A percentile compares a stretch with the other conserved stretches of the same genome.
These are phyloP conservation scores for Paramyrothecium roridum DNA, from an alignment of 2,329 filamentous ascomycete genomes.

Conservation along the genomic window DNA sequence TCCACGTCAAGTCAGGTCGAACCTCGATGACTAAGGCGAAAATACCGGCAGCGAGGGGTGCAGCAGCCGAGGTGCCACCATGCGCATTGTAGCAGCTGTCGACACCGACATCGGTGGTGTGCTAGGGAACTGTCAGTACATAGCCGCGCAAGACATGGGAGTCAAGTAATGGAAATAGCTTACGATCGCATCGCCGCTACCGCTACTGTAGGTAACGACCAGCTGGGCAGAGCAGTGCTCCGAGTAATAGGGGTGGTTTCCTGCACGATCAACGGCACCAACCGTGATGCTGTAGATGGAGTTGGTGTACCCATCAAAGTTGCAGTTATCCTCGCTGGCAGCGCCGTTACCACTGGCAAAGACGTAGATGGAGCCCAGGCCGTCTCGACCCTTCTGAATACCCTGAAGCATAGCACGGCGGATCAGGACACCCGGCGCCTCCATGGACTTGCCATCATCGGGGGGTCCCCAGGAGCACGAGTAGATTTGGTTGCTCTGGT, in stretches of 20 bases:
- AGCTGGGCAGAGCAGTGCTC: conserved; percentile 94
- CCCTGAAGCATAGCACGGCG: conserved; percentile 88
- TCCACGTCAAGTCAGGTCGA: conserved; percentile 85
- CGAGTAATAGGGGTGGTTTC: conserved; percentile 91
- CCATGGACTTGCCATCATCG: conserved; percentile 92
- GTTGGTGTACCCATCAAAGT: conserved; percentile 99
- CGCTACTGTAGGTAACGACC: conserved; percentile 95
- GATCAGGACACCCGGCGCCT: conserved; percentile 85
- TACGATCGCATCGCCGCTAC: conserved; percentile 78
- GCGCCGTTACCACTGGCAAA: conserved; percentile 95
- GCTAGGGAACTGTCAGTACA: conserved; percentile 35
- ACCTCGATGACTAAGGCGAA: conserved; percentile 84
- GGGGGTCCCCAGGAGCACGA: conserved; percentile 98
- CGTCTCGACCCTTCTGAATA: conserved; percentile 79
- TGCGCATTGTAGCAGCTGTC: conserved; percentile 79
- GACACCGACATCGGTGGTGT: conserved; percentile 90
- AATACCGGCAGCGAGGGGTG: conserved; percentile 87
- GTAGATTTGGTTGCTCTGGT: conserved; percentile 91
- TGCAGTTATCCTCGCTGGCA: conserved; percentile 86
- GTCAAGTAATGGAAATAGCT: conserved; percentile 17
- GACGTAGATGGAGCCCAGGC: conserved; percentile 88
- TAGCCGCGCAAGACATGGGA: background rate
- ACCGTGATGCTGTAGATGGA: conserved; percentile 99
- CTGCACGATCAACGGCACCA: conserved; percentile 83
- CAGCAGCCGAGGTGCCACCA: conserved; percentile 92